Percentiles rank a stretch among this genome's conserved stretches.
These are phyloP conservation scores for Trypanosoma avium DNA, from an alignment of 208 protist species.

Conservation along the genomic window DNA sequence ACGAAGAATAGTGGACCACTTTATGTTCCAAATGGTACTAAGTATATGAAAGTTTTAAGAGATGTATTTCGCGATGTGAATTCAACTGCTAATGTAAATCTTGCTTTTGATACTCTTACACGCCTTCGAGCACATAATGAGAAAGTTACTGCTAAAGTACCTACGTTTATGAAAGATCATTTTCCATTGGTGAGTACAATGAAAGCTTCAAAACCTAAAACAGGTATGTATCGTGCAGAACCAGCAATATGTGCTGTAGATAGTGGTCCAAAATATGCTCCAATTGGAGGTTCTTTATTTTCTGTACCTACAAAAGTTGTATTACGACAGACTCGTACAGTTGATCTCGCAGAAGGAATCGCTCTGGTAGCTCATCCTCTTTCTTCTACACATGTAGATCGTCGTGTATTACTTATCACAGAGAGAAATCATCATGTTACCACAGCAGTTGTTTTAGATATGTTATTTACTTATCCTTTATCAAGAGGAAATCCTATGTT, in stretches of 20 bases:
- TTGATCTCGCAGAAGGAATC: slow-evolving; percentile 64
- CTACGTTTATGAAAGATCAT: slow-evolving; percentile 51
- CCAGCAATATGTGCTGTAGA: slow-evolving; percentile 18
- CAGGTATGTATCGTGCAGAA: slow-evolving; percentile 45
- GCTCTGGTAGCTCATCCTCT: slow-evolving; percentile 80
- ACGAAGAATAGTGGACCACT: slow-evolving; percentile 42
- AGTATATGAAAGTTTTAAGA: slow-evolving; percentile 57
- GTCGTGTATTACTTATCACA: slow-evolving; percentile 79
- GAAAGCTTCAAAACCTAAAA: slow-evolving; percentile 33
- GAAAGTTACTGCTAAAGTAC: slow-evolving; percentile 50
- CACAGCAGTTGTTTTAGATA: slow-evolving; percentile 75
- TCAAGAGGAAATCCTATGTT: slow-evolving; percentile 86
- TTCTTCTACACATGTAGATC: slow-evolving; percentile 76
- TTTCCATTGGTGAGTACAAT: slow-evolving; percentile 33
- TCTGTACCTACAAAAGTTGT: slow-evolving; percentile 50
- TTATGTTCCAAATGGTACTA: slow-evolving; percentile 51
- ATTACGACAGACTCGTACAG: slow-evolving; percentile 29
- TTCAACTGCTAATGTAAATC: slow-evolving; percentile 39
- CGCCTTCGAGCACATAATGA: slow-evolving; percentile 70
- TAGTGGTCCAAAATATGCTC: slow-evolving; percentile 36
- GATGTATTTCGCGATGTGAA: slow-evolving; percentile 47
- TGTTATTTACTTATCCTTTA: slow-evolving; percentile 75
- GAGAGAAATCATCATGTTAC: slow-evolving; percentile 62
- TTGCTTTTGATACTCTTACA: slow-evolving; percentile 75
- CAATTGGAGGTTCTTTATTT: slow-evolving; percentile 26